Evolutionary conservation across 768 basidiomycete species (phyloP).

Genomic region (Amanita fuliginea): DNA sequence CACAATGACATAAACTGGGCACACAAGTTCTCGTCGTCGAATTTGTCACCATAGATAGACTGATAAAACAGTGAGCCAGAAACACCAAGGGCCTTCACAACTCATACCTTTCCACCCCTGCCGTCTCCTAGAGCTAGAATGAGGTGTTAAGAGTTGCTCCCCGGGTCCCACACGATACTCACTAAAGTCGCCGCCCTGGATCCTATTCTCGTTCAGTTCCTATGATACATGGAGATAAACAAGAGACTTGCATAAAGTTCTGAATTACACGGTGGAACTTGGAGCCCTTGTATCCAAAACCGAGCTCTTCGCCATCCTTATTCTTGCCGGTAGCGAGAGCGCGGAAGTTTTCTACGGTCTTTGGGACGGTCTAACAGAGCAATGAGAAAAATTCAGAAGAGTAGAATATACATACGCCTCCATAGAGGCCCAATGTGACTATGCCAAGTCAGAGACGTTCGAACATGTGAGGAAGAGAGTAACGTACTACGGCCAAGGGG

Average conservation of each 20-base stretch:
- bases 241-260: slow-evolving; percentile 61
- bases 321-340: slow-evolving; percentile 77
- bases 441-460: slow-evolving; percentile 5
- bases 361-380: slow-evolving; percentile 69
- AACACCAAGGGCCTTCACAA: neutral
- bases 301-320: slow-evolving; percentile 68
- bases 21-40: slow-evolving; percentile 95
- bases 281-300: slow-evolving; percentile 90
- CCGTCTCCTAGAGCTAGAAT: slow-evolving; percentile 68
- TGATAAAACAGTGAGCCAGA: slow-evolving; percentile 13
- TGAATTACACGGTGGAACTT: slow-evolving; percentile 96
- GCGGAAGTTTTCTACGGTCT: slow-evolving; percentile 97
- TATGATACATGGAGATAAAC: neutral
- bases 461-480: slow-evolving; percentile 1
- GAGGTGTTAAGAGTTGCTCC: slow-evolving; percentile 8
- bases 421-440: slow-evolving; percentile 88
- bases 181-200: slow-evolving; percentile 99
- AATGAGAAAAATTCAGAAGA: neutral
- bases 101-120: slow-evolving; percentile 74
- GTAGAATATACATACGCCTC: slow-evolving; percentile 44
- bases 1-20: slow-evolving; percentile 13
- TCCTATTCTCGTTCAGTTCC: slow-evolving; percentile 37
- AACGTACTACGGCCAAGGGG: slow-evolving; percentile 67
- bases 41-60: slow-evolving; percentile 87
- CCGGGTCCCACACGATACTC: slow-evolving; percentile 19